phyloP scores from a whole-genome alignment of 768 basidiomycete species.

The Xerocomus spinulosus region DNA sequence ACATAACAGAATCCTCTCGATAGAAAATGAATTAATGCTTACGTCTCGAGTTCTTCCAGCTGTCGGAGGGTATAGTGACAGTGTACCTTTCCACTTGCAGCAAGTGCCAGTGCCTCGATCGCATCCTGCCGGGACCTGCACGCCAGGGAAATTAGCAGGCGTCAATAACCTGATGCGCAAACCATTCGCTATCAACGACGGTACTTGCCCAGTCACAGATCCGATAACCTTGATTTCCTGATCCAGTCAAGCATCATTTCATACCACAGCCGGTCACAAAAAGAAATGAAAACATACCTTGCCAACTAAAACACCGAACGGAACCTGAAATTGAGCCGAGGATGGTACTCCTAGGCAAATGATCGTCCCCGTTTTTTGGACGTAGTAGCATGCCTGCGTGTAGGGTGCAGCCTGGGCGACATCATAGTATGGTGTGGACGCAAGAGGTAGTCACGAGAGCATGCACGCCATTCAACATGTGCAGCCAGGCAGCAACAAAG shows the following conservation, averaged over 20 bases:
- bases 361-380: slow-evolving; percentile 40
- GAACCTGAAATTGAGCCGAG: slow-evolving; percentile 20
- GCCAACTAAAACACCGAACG: slow-evolving; percentile 30
- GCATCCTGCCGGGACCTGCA: slow-evolving; percentile 41
- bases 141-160: neutral
- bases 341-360: slow-evolving; percentile 40
- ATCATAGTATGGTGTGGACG: neutral
- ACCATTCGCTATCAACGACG: neutral
- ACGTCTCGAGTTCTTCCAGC: slow-evolving; percentile 29
- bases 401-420: slow-evolving; percentile 34
- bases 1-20: neutral
- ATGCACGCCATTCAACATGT: neutral
- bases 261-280: too few species aligned
- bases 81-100: slow-evolving; percentile 33
- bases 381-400: slow-evolving; percentile 40
- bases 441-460: neutral
- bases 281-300: slow-evolving; percentile 12
- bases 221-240: slow-evolving; percentile 24
- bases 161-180: neutral
- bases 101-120: slow-evolving; percentile 41
- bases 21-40: neutral
- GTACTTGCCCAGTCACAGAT: slow-evolving; percentile 18
- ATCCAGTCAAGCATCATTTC: neutral
- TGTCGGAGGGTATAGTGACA: slow-evolving; percentile 23
- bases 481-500: too few species aligned